Percentiles rank a stretch among this genome's conserved stretches.
These are phyloP conservation scores for Leersia perrieri DNA, from an alignment of 176 grass and related monocot species.

Conservation along the genomic window DNA sequence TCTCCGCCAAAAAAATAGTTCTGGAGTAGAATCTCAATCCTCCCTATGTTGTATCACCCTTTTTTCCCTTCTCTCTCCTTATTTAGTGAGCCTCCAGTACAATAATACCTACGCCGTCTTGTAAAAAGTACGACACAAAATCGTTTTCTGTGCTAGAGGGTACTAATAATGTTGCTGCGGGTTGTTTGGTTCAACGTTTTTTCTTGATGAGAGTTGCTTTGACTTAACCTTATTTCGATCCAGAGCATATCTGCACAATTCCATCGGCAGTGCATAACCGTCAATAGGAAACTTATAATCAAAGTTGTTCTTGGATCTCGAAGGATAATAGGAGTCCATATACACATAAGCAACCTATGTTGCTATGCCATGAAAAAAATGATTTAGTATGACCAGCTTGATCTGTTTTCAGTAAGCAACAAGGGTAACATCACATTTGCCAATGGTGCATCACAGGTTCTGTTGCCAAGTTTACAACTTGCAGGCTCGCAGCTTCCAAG, in stretches of 20 bases:
- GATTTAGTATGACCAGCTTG: neutral
- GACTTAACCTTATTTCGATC: neutral
- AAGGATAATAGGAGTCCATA: neutral
- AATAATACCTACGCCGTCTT: constrained; percentile 10
- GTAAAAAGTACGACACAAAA: constrained; percentile 40
- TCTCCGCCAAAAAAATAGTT: constrained; percentile 43
- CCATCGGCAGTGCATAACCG: neutral
- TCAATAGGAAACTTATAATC: neutral
- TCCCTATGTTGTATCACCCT: constrained; percentile 4
- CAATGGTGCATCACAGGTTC: neutral
- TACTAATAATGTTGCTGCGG: neutral
- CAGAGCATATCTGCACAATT: neutral
- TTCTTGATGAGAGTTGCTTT: neutral
- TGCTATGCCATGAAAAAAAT: neutral
- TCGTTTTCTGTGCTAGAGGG: constrained; percentile 19
- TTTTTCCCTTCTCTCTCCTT: constrained; percentile 9
- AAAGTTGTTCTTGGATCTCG: neutral
- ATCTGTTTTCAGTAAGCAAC: neutral
- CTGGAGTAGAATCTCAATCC: neutral
- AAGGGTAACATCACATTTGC: neutral
- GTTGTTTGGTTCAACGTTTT: constrained; percentile 13
- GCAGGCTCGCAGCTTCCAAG: no score
- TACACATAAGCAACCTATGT: neutral
- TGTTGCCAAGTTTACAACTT: neutral
- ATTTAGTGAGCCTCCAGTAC: constrained; percentile 17